phyloP scores from a whole-genome alignment of 768 basidiomycete genomes.

The Auricularia auricula-judae region DNA sequence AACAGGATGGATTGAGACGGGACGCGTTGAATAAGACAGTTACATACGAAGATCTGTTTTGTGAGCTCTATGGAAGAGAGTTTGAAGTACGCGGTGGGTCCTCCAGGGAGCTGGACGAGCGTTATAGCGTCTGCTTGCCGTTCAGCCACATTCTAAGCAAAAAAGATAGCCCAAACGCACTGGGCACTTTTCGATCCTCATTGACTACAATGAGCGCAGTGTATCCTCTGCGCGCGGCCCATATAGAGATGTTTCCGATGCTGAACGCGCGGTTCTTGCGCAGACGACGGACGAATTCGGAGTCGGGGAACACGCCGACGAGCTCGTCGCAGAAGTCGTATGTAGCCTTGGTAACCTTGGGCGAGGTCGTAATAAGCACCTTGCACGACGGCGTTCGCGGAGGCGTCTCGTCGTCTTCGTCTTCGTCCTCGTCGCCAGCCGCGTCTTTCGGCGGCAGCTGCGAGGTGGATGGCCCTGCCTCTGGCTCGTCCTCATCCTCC shows the following conservation, averaged over 20 bases:
- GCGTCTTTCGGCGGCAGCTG: slow-evolving; percentile 49
- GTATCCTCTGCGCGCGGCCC: slow-evolving; percentile 85
- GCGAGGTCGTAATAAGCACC: slow-evolving; percentile 83
- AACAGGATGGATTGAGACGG: not conserved
- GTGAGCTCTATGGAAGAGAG: slow-evolving; percentile 80
- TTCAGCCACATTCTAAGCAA: not conserved
- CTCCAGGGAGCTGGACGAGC: slow-evolving; percentile 77
- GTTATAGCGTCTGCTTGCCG: slow-evolving; percentile 72
- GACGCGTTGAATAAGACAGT: no score
- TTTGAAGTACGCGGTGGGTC: slow-evolving; percentile 94
- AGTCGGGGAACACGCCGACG: slow-evolving; percentile 81
- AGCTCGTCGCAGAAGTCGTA: slow-evolving; percentile 92
- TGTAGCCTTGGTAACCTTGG: slow-evolving; percentile 76
- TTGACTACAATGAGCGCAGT: slow-evolving; percentile 88
- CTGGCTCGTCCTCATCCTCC: slow-evolving; percentile 22
- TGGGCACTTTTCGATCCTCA: slow-evolving; percentile 89
- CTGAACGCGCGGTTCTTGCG: slow-evolving; percentile 88
- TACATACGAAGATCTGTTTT: slow-evolving; percentile 70
- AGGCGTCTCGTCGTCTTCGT: slow-evolving; percentile 12
- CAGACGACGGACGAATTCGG: slow-evolving; percentile 66
- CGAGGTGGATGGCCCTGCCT: slow-evolving; percentile 43
- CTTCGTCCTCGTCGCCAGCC: slow-evolving; percentile 12
- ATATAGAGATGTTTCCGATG: slow-evolving; percentile 80
- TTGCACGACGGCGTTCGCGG: slow-evolving; percentile 56
- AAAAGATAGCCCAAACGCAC: slow-evolving; percentile 35